Percentiles rank a stretch among this genome's conserved stretches.
These are phyloP conservation scores for Yamagishiella unicocca DNA, from an alignment of 139 green algal genomes.

Conservation along the genomic window DNA sequence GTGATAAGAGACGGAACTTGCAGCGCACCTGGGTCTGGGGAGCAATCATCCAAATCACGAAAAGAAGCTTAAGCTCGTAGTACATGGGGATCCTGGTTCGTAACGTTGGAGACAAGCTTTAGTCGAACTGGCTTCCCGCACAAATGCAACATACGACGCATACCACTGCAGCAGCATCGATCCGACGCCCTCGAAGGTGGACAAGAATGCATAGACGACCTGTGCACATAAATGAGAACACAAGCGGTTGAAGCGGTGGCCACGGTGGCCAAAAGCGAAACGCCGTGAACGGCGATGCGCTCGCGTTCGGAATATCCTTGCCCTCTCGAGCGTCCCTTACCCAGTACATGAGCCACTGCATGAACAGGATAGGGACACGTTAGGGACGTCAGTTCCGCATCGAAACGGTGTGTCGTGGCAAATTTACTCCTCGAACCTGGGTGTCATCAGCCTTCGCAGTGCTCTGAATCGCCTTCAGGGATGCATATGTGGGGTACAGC, in stretches of 20 bases:
- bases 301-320: not conserved
- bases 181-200: slow-evolving; percentile 7
- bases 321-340: not conserved
- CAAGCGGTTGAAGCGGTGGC: not conserved
- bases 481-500: slow-evolving; percentile 31
- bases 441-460: slow-evolving; percentile 22
- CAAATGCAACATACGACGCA: not conserved
- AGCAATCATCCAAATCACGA: slow-evolving; percentile 57
- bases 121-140: not conserved
- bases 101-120: not conserved
- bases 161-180: not conserved
- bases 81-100: slow-evolving; percentile 54
- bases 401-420: too few relatives aligned
- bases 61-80: slow-evolving; percentile 54
- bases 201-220: slow-evolving; percentile 13
- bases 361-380: not conserved
- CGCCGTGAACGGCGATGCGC: not conserved
- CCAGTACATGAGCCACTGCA: slow-evolving; percentile 46
- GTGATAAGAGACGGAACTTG: not conserved
- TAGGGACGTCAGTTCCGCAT: not conserved
- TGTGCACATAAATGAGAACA: not conserved
- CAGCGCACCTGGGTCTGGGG: slow-evolving; percentile 47
- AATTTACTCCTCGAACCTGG: not conserved
- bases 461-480: slow-evolving; percentile 14
- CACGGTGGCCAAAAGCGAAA: not conserved